These are phyloP conservation scores for Atkinsonella hypoxylon DNA, from an alignment of 2,329 filamentous ascomycete species.

Conservation along the genomic window DNA sequence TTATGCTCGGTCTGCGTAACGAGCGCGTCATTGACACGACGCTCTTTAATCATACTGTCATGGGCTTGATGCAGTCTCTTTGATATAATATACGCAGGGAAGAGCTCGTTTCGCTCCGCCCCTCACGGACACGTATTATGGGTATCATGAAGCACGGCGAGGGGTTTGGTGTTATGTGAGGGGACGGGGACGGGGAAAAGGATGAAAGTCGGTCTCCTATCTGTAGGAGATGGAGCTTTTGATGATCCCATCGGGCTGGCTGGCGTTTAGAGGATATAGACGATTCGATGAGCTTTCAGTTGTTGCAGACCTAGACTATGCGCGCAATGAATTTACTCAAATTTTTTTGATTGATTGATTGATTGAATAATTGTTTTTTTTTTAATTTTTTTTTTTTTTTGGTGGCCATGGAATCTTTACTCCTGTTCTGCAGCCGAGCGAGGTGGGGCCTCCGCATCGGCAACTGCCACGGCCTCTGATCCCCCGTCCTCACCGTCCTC, in stretches of 20 bases:
- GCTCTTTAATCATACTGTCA: conserved; percentile 6
- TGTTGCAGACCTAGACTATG: conserved; percentile 13
- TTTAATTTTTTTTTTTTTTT: background rate
- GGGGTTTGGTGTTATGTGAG: conserved; percentile 3
- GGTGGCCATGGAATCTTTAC: background rate
- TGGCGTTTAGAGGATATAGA: conserved; percentile 28
- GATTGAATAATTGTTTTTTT: conserved; percentile 1
- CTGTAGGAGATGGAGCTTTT: conserved; percentile 9
- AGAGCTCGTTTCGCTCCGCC: background rate
- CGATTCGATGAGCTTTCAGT: conserved; percentile 23
- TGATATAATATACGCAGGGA: conserved; percentile 9
- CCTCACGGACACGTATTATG: conserved; percentile 1
- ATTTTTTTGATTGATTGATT: background rate
- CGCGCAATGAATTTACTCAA: conserved; percentile 8
- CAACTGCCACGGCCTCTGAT: background rate
- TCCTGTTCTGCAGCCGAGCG: background rate
- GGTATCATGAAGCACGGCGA: conserved; percentile 6
- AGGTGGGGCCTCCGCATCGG: background rate
- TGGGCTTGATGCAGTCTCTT: conserved; percentile 9
- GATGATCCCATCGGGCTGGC: conserved; percentile 22
- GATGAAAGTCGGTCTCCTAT: conserved; percentile 4
- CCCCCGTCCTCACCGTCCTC: conserved; percentile 10
- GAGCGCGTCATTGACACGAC: conserved; percentile 5
- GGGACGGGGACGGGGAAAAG: conserved; percentile 5
- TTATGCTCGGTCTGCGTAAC: conserved; percentile 4